Evolutionary conservation across 768 basidiomycete species (phyloP).

Genomic region (Suillus weaverae): DNA sequence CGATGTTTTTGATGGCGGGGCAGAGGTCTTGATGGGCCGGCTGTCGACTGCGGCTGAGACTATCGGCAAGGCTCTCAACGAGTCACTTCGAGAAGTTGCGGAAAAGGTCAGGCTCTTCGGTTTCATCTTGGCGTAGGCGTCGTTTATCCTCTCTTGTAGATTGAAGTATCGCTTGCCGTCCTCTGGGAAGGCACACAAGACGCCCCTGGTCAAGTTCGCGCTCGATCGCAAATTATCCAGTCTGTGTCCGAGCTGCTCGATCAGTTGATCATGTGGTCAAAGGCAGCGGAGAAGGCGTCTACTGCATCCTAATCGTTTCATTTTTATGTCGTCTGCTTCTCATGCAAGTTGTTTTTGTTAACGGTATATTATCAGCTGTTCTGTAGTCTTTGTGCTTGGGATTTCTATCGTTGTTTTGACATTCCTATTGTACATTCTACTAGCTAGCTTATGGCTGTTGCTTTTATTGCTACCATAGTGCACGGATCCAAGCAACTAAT

Average conservation of each 20-base stretch:
- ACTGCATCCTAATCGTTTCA: neutral
- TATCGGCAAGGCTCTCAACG: constrained; percentile 49
- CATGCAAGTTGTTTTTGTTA: neutral
- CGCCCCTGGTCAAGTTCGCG: constrained; percentile 44
- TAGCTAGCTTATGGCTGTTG: neutral
- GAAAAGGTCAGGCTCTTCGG: constrained; percentile 45
- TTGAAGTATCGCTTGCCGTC: constrained; percentile 56
- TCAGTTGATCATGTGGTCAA: constrained; percentile 46
- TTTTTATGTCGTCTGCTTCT: neutral
- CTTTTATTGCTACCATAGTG: neutral
- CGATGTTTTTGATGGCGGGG: constrained; percentile 52
- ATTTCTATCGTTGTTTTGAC: neutral
- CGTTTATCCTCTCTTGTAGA: constrained; percentile 23
- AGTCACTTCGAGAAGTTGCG: constrained; percentile 49
- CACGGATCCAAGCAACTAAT: neutral
- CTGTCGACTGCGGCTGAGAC: constrained; percentile 48
- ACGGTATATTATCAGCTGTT: neutral
- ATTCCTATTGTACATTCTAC: neutral
- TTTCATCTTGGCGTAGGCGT: constrained; percentile 12
- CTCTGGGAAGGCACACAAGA: constrained; percentile 59
- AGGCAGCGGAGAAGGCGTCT: constrained; percentile 35
- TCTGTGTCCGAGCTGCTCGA: constrained; percentile 38
- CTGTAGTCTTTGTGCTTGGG: neutral
- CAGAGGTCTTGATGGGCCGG: constrained; percentile 49
- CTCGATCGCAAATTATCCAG: constrained; percentile 41